Evolutionary conservation across 495 filamentous ascomycete genomes (phyloP).

Genomic region (Lindgomyces ingoldianus): DNA sequence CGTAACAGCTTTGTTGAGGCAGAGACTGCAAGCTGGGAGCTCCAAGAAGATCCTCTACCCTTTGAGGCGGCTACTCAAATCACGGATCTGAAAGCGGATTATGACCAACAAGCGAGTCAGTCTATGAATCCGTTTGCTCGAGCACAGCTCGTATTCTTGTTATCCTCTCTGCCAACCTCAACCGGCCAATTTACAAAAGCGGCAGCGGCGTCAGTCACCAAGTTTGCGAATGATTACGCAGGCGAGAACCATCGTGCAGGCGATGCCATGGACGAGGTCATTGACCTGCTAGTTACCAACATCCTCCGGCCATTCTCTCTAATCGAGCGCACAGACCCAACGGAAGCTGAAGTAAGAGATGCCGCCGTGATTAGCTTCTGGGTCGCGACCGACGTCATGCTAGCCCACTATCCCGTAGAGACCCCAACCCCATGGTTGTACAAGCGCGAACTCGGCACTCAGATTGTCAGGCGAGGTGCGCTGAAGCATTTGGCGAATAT

Average conservation of each 20-base stretch:
- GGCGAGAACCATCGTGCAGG: conserved; percentile 79
- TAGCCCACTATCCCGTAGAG: background rate
- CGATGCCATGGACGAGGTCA: conserved; percentile 79
- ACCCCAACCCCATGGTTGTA: background rate
- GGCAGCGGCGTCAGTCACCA: conserved; percentile 81
- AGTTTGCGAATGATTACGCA: conserved; percentile 88
- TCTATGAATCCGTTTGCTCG: conserved; percentile 79
- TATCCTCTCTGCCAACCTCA: conserved; percentile 48
- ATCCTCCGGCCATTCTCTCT: conserved; percentile 64
- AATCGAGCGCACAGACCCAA: background rate
- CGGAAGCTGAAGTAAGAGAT: background rate
- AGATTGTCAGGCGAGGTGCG: background rate
- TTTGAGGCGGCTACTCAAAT: conserved; percentile 75
- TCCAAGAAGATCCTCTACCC: conserved; percentile 64
- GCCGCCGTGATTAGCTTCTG: conserved; percentile 63
- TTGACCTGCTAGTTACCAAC: conserved; percentile 82
- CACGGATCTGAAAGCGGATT: conserved; percentile 80
- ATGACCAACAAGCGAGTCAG: conserved; percentile 51
- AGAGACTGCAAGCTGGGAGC: conserved; percentile 66
- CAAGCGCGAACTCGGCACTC: background rate
- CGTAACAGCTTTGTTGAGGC: conserved; percentile 60
- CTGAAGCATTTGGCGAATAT: background rate
- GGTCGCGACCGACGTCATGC: conserved; percentile 69
- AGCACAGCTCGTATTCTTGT: conserved; percentile 75
- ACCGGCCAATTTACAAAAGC: background rate